Conservation (phyloP, 2,329 filamentous ascomycete species). For the Neofusicoccum sp. region DNA sequence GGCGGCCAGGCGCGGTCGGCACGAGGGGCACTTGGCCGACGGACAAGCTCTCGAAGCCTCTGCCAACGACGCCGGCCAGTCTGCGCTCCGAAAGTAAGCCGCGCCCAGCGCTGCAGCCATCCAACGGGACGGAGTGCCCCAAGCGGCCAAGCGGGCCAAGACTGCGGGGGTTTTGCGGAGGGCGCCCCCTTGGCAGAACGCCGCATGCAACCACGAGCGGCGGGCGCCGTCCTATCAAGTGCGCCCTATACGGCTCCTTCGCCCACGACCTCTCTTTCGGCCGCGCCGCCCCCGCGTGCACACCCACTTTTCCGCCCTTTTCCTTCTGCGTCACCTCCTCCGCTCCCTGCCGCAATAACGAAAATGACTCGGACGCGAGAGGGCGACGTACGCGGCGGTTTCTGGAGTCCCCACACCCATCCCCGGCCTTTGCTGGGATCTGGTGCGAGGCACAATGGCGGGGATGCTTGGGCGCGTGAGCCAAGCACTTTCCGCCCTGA, state of each 20-base stretch:
- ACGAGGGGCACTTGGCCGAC: not conserved
- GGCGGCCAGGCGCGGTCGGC: not conserved
- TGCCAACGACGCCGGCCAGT: constrained; percentile 1
- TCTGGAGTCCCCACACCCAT: constrained; percentile 7
- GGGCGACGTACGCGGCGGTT: not conserved
- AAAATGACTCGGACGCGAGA: constrained; percentile 8
- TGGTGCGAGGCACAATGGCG: not conserved
- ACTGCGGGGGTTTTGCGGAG: constrained; percentile 10
- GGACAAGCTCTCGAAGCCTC: constrained; percentile 13
- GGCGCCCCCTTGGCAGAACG: not conserved
- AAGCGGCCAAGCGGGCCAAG: constrained; percentile 6
- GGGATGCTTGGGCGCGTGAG: not conserved
- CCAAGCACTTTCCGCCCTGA: constrained; percentile 3
- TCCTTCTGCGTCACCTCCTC: constrained; percentile 2
- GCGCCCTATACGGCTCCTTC: not conserved
- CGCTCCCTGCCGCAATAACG: not conserved
- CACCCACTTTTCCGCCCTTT: not conserved
- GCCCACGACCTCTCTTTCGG: not conserved
- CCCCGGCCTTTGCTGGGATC: not conserved
- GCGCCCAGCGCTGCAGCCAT: constrained; percentile 8
- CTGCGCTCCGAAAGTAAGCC: constrained; percentile 15
- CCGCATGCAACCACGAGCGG: constrained; percentile 13
- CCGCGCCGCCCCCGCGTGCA: not conserved
- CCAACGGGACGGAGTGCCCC: constrained; percentile 2
- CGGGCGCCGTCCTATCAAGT: constrained; percentile 10